Evolutionary conservation across 2,329 filamentous ascomycete genomes (phyloP).

Genomic region (Fusarium staphyleae): DNA sequence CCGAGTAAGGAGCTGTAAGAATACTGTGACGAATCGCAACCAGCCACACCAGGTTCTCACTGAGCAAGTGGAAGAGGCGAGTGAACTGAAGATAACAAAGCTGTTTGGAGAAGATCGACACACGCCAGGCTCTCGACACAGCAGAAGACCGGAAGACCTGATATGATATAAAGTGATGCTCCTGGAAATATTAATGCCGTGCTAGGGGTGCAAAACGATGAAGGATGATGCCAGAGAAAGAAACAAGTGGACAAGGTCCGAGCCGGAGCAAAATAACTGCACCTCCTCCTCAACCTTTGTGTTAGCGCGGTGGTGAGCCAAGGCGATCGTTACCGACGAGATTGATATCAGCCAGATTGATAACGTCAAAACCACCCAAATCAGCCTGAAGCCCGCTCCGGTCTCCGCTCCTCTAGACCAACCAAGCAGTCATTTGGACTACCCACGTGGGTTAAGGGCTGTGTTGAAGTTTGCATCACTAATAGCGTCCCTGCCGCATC

Average conservation of each 20-base stretch:
- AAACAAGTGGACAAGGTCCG: constrained; percentile 3
- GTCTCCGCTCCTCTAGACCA: neutral
- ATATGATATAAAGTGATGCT: neutral
- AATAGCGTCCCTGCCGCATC: constrained; percentile 6
- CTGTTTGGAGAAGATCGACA: neutral
- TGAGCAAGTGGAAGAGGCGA: neutral
- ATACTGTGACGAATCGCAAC: neutral
- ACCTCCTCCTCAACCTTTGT: constrained; percentile 8
- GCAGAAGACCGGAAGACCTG: constrained; percentile 1
- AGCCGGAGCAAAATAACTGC: neutral
- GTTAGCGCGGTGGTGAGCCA: constrained; percentile 7
- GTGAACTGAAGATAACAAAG: no score
- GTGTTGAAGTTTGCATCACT: constrained; percentile 1
- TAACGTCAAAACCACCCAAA: no score
- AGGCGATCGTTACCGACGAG: constrained; percentile 14
- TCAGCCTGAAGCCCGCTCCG: neutral
- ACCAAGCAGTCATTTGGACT: constrained; percentile 10
- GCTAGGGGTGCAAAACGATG: neutral
- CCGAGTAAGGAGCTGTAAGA: neutral
- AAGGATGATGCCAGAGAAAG: constrained; percentile 8
- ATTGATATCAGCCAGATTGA: constrained; percentile 16
- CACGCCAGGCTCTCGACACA: no score
- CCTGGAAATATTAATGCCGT: neutral
- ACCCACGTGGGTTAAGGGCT: constrained; percentile 23
- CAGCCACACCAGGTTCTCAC: neutral